phyloP scores from a whole-genome alignment of 1,284 basidiomycete species.

The Tilletia walkeri region DNA sequence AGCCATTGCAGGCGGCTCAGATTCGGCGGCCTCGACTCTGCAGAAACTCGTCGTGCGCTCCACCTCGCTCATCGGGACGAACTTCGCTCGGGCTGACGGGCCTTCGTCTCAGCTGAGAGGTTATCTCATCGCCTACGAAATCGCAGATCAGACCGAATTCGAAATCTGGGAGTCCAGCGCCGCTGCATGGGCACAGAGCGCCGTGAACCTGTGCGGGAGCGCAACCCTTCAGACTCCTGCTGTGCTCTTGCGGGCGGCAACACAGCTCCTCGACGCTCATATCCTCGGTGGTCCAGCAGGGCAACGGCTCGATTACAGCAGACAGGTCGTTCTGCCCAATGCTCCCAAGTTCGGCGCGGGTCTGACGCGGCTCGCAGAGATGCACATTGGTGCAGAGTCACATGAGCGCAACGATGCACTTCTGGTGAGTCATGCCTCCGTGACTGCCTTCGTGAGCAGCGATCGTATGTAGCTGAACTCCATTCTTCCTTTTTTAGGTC shows the following conservation, averaged over 20 bases:
- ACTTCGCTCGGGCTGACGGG: background rate
- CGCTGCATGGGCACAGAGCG: slow-evolving; percentile 7
- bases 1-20: background rate
- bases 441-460: background rate
- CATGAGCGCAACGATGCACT: background rate
- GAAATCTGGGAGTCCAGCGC: slow-evolving; percentile 5
- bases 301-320: slow-evolving; percentile 1
- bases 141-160: slow-evolving; percentile 6
- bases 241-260: background rate
- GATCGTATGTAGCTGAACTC: background rate
- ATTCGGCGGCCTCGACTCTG: background rate
- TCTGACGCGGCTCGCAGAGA: background rate
- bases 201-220: background rate
- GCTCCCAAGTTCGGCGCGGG: background rate
- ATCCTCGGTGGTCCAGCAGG: background rate
- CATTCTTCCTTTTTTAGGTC: background rate
- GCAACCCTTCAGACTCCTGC: background rate
- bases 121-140: background rate
- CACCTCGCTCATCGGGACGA: slow-evolving; percentile 9
- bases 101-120: slow-evolving; percentile 2
- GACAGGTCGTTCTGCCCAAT: slow-evolving; percentile 10
- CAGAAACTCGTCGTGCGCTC: background rate
- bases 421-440: background rate
- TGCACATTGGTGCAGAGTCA: background rate
- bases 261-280: background rate